phyloP scores from a whole-genome alignment of 83 land plant species.

The Picea engelmannii region DNA sequence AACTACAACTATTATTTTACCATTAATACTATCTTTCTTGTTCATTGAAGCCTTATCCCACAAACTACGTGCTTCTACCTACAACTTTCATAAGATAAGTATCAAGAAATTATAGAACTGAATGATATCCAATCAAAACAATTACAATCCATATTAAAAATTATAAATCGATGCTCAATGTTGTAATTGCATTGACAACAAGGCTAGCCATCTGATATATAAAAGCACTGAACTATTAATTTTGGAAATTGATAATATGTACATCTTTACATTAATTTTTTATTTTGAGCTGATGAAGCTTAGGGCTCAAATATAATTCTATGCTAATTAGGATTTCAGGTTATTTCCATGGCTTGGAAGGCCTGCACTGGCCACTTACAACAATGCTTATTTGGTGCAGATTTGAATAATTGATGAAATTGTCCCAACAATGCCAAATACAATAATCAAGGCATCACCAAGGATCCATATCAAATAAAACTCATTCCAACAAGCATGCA shows the following conservation, averaged over 20 bases:
- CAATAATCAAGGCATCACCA: neutral
- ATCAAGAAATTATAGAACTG: neutral
- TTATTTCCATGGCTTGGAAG: no score
- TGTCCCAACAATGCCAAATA: slow-evolving; percentile 1
- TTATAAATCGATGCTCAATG: neutral
- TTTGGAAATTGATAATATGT: neutral
- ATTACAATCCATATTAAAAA: neutral
- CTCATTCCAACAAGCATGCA: slow-evolving; percentile 8
- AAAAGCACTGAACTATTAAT: neutral
- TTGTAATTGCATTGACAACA: neutral
- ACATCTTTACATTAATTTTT: neutral
- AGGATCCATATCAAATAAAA: neutral
- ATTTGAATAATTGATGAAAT: neutral
- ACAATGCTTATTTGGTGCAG: neutral
- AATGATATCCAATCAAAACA: neutral
- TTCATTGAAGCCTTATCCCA: neutral
- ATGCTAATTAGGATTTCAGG: no score
- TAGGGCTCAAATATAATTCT: no score
- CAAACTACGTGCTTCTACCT: neutral
- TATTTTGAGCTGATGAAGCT: no score
- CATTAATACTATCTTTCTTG: no score
- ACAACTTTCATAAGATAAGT: neutral
- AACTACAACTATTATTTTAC: neutral
- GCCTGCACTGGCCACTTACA: no score
- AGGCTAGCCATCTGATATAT: neutral